These are phyloP conservation scores for Cocos nucifera DNA, from an alignment of 176 grass and related monocot genomes.

Conservation along the genomic window DNA sequence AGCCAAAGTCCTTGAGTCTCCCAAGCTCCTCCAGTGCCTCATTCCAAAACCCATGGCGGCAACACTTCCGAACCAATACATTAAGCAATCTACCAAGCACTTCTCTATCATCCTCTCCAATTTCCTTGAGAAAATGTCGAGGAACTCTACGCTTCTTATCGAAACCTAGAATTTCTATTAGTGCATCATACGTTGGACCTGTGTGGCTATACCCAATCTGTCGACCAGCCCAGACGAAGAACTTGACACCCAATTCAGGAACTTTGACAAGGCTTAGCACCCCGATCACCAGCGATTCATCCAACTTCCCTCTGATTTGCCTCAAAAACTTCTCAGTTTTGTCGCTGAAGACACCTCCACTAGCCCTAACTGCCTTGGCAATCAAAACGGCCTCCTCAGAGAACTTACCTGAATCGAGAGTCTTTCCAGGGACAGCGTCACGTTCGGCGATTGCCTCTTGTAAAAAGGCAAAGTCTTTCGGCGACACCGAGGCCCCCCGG, in stretches of 20 bases:
- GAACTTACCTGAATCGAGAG: slow-evolving; percentile 3
- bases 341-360: slow-evolving; percentile 28
- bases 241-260: slow-evolving; percentile 63
- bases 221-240: slow-evolving; percentile 83
- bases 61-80: slow-evolving; percentile 65
- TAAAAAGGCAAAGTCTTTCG: slow-evolving; percentile 63
- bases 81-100: slow-evolving; percentile 87
- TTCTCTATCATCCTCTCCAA: slow-evolving; percentile 66
- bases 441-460: slow-evolving; percentile 21
- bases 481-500: slow-evolving; percentile 34
- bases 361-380: slow-evolving; percentile 58
- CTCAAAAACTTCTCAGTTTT: slow-evolving; percentile 56
- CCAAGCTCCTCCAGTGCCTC: slow-evolving; percentile 78
- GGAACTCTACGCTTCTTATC: slow-evolving; percentile 38
- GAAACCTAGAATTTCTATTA: slow-evolving; percentile 54
- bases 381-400: slow-evolving; percentile 55
- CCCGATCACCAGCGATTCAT: slow-evolving; percentile 46
- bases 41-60: slow-evolving; percentile 40
- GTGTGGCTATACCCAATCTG: slow-evolving; percentile 87
- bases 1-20: slow-evolving; percentile 67
- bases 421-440: background rate
- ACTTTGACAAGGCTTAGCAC: slow-evolving; percentile 43
- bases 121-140: slow-evolving; percentile 60
- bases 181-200: slow-evolving; percentile 40
- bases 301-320: slow-evolving; percentile 51